Percentiles rank a stretch among this genome's conserved stretches.
Evolutionary conservation across 2,329 filamentous ascomycete species (phyloP).

Genomic region (Zasmidium citrigriseum): DNA sequence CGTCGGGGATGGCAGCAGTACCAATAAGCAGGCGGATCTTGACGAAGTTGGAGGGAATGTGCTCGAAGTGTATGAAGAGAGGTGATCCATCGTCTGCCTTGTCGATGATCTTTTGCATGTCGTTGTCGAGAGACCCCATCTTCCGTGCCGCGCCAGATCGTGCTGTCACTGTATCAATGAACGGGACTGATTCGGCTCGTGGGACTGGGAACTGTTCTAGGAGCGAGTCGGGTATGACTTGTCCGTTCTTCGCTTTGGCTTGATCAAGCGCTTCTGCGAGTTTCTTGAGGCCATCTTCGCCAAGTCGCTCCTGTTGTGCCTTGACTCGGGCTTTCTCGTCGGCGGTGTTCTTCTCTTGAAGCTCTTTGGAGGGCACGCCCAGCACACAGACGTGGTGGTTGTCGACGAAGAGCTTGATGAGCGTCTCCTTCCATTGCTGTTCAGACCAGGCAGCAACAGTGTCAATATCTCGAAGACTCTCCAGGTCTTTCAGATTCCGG

Average conservation of each 20-base stretch:
- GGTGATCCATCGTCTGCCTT: slow-evolving; percentile 61
- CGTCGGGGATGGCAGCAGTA: slow-evolving; percentile 73
- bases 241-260: slow-evolving; percentile 86
- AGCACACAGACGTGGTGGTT: slow-evolving; percentile 85
- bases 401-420: slow-evolving; percentile 82
- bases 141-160: slow-evolving; percentile 75
- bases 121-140: slow-evolving; percentile 66
- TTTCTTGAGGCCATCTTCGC: slow-evolving; percentile 75
- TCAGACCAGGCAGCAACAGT: slow-evolving; percentile 78
- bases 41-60: slow-evolving; percentile 90
- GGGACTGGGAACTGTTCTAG: slow-evolving; percentile 82
- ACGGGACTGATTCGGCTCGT: slow-evolving; percentile 86
- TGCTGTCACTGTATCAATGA: slow-evolving; percentile 85
- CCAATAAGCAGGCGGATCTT: slow-evolving; percentile 80
- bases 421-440: slow-evolving; percentile 76
- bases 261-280: slow-evolving; percentile 74
- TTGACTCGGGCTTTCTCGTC: slow-evolving; percentile 79
- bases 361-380: slow-evolving; percentile 77
- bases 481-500: slow-evolving; percentile 44
- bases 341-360: slow-evolving; percentile 78
- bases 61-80: slow-evolving; percentile 94
- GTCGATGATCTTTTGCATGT: slow-evolving; percentile 76
- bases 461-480: slow-evolving; percentile 58
- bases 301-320: slow-evolving; percentile 75
- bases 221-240: slow-evolving; percentile 78